Conservation (phyloP, 2,329 filamentous ascomycete species). For the Chrysoporthe cubensis region DNA sequence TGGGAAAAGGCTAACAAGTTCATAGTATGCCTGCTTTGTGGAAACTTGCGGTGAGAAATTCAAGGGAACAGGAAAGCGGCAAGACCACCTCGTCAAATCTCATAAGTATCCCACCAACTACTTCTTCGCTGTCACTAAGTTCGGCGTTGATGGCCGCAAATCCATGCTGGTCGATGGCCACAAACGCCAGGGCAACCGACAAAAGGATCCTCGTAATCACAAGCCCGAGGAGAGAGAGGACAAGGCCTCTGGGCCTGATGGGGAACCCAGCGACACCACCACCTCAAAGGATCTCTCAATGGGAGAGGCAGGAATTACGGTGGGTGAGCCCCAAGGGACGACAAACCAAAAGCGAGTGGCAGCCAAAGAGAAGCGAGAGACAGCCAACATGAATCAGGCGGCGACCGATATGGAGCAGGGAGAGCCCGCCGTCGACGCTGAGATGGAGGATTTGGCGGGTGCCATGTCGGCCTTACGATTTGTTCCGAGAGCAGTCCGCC, state of each 20-base stretch:
- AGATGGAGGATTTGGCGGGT: slow-evolving; percentile 66
- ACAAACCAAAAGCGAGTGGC: not conserved
- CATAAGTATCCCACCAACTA: slow-evolving; percentile 89
- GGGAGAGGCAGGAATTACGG: not conserved
- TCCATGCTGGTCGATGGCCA: slow-evolving; percentile 73
- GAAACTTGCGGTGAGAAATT: slow-evolving; percentile 87
- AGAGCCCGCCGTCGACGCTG: slow-evolving; percentile 44
- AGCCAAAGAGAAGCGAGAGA: not conserved
- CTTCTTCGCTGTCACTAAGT: slow-evolving; percentile 84
- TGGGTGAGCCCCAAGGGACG: not conserved
- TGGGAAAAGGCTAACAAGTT: slow-evolving; percentile 13
- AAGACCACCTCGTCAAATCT: slow-evolving; percentile 90
- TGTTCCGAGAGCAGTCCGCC: slow-evolving; percentile 68
- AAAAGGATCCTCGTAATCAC: slow-evolving; percentile 28
- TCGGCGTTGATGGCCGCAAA: slow-evolving; percentile 83
- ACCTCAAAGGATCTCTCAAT: not conserved
- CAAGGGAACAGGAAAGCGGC: slow-evolving; percentile 79
- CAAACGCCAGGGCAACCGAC: slow-evolving; percentile 48
- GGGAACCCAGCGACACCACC: not conserved
- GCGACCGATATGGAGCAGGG: slow-evolving; percentile 31
- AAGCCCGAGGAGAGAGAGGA: slow-evolving; percentile 36
- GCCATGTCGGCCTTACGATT: slow-evolving; percentile 76
- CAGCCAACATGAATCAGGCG: slow-evolving; percentile 60
- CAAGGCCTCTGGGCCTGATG: not conserved
- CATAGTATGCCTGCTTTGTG: slow-evolving; percentile 84